Evolutionary conservation across 352 stramenopile species (phyloP), one percentile per base, ranked within the genome.

Genomic region (Phytophthora pisi): DNA sequence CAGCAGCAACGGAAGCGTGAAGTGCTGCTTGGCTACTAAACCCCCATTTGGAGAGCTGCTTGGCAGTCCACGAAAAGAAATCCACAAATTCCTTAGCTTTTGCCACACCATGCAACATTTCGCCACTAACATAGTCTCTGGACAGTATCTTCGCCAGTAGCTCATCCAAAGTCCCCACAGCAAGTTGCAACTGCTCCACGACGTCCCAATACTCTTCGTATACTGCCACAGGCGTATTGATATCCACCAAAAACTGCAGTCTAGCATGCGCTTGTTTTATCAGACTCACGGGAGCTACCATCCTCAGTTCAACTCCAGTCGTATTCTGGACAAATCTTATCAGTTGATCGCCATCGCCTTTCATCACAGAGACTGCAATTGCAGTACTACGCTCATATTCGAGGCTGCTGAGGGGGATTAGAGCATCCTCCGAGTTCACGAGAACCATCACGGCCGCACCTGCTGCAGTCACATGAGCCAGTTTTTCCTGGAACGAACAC

Each of bases 401-500:
- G 10, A 77, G 52, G 0, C 59, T 68, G 15, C 72, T 70, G 8
- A 84, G 66, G 0, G 40, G 46, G 18, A 87, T 30, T 5, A 75
- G 51, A 24, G 16, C 23, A 5, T 83, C 64, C 30, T 82, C 66
- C 2, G 63, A 66, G 51, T 87, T 87, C 16, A 87, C 69, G 3
- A 87, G 51, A 43, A 84, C 23, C 73, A 87, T 82, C 31, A 40
- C 63, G 16, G n/a, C 3, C 5, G 57, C 64, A 24, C 61, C 57
- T 10, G 55, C 24, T 52, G 30, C 43, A 42, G 40, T 61, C 24
- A 84, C 74, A 61, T 72, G 26, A 6, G 0, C 20, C 30, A 81
- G 18, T 55, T 87, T 87, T 4, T 75, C 43, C 23, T 75, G 64
- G 24, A 87, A 87, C 2, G 76, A 71, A 26, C 79, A 87, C 1